These are phyloP conservation scores for Penicillium tannophilum DNA, from an alignment of 495 filamentous ascomycete genomes.

Conservation along the genomic window DNA sequence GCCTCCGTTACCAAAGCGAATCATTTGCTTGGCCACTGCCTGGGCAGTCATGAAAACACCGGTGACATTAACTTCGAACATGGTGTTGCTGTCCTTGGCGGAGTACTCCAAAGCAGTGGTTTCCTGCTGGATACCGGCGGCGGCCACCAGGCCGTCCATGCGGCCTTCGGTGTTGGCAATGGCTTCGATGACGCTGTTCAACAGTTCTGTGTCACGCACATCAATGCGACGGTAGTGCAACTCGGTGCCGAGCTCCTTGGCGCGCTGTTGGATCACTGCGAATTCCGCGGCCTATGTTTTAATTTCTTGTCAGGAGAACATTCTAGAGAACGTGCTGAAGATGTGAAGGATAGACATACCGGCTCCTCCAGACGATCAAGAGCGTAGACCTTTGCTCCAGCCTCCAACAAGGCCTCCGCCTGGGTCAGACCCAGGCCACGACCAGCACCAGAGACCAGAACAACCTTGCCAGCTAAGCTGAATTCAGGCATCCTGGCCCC, in stretches of 20 bases:
- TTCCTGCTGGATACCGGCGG: constrained; percentile 74
- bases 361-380: constrained; percentile 50
- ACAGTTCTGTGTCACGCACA: constrained; percentile 70
- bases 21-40: constrained; percentile 74
- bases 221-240: constrained; percentile 82
- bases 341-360: constrained; percentile 27
- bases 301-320: constrained; percentile 30
- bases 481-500: constrained; percentile 70
- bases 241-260: constrained; percentile 67
- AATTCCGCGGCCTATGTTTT: constrained; percentile 57
- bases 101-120: constrained; percentile 70
- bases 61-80: constrained; percentile 77
- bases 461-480: constrained; percentile 72
- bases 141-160: constrained; percentile 75
- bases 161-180: constrained; percentile 74
- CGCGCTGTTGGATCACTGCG: constrained; percentile 62
- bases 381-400: constrained; percentile 66
- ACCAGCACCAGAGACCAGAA: constrained; percentile 77
- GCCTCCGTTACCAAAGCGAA: constrained; percentile 69
- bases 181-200: constrained; percentile 66
- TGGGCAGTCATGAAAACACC: constrained; percentile 77
- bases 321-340: not conserved
- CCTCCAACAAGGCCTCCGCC: constrained; percentile 77
- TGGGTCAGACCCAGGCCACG: constrained; percentile 80
- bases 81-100: constrained; percentile 64